Conservation (phyloP, 2,329 filamentous ascomycete species). For the Talaromyces funiculosus region DNA sequence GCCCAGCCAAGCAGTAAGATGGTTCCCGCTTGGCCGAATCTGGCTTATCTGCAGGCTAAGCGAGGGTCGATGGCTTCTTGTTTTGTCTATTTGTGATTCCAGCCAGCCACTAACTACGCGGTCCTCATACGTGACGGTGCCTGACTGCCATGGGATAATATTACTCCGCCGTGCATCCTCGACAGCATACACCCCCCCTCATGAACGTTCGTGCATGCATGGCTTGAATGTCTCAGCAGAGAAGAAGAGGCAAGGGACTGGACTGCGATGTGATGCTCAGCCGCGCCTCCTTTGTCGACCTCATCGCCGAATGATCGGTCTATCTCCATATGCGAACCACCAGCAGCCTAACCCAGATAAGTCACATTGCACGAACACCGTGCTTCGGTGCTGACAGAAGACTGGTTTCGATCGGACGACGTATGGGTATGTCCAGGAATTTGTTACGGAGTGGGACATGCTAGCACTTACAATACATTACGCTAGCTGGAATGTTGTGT, state of each 20-base stretch:
- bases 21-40: background rate
- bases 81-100: background rate
- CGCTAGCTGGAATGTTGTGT: background rate
- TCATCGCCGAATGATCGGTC: background rate
- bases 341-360: background rate
- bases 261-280: background rate
- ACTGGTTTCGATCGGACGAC: background rate
- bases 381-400: background rate
- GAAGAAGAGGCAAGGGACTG: background rate
- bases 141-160: constrained; percentile 2
- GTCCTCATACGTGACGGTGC: background rate
- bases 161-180: constrained; percentile 5
- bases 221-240: background rate
- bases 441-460: background rate
- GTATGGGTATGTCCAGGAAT: background rate
- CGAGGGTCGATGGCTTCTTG: background rate
- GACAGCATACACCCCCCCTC: background rate
- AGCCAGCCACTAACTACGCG: constrained; percentile 1
- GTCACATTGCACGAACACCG: constrained; percentile 9
- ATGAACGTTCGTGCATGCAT: background rate
- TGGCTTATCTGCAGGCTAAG: constrained; percentile 1
- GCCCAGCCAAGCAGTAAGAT: background rate
- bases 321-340: background rate
- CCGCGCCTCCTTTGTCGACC: background rate
- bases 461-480: background rate